phyloP scores from a whole-genome alignment of 805 yeast genomes.

The Candida takata region DNA sequence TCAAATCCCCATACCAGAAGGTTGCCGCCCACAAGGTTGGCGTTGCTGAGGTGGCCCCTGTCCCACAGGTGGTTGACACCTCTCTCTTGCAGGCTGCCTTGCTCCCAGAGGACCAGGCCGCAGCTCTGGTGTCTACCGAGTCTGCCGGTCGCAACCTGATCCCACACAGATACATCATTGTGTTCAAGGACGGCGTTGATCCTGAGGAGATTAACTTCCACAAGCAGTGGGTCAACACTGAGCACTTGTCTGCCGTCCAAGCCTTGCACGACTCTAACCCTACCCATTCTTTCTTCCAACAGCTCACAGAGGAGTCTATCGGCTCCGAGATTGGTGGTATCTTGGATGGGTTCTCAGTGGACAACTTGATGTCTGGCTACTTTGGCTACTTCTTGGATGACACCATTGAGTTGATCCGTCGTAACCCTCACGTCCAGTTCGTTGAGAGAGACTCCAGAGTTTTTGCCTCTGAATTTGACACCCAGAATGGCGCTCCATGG shows the following conservation, averaged over 20 bases:
- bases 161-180: slow-evolving; percentile 77
- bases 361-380: slow-evolving; percentile 62
- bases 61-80: slow-evolving; percentile 16
- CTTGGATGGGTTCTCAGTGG: slow-evolving; percentile 54
- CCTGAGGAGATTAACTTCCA: slow-evolving; percentile 55
- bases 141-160: slow-evolving; percentile 40
- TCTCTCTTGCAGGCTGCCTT: slow-evolving; percentile 9
- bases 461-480: slow-evolving; percentile 50
- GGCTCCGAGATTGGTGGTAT: slow-evolving; percentile 42
- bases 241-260: slow-evolving; percentile 40
- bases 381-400: slow-evolving; percentile 76
- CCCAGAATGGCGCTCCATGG: slow-evolving; percentile 89
- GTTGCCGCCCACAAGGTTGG: slow-evolving; percentile 6
- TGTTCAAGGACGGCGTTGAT: slow-evolving; percentile 61
- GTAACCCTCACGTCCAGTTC: slow-evolving; percentile 55
- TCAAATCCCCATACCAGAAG: slow-evolving; percentile 8
- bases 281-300: slow-evolving; percentile 32
- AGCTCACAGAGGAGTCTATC: slow-evolving; percentile 21
- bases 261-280: slow-evolving; percentile 28
- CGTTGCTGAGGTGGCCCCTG: slow-evolving; percentile 10
- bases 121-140: slow-evolving; percentile 40
- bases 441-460: slow-evolving; percentile 76
- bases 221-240: slow-evolving; percentile 53
- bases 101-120: slow-evolving; percentile 22
- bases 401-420: slow-evolving; percentile 66